These are phyloP conservation scores for Schwanniomyces pseudopolymorphus DNA, from an alignment of 805 yeast species.

Conservation along the genomic window DNA sequence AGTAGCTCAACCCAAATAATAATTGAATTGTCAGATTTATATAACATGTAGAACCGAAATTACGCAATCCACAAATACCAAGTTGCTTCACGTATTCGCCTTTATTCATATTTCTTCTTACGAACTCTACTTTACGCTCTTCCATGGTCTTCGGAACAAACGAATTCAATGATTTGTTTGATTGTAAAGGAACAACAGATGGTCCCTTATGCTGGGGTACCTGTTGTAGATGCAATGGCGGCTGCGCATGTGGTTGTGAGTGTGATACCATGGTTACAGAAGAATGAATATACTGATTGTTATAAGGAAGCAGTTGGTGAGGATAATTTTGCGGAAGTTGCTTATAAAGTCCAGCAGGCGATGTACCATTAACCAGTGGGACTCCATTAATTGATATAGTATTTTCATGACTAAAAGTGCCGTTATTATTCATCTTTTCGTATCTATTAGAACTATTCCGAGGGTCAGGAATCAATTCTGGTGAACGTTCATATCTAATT, in stretches of 20 bases:
- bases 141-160: background rate
- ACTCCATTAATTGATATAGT: background rate
- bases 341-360: background rate
- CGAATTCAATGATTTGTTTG: background rate
- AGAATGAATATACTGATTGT: background rate
- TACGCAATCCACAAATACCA: slow-evolving; percentile 61
- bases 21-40: slow-evolving; percentile 74
- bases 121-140: background rate
- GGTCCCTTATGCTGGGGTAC: background rate
- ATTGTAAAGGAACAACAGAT: background rate
- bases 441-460: background rate
- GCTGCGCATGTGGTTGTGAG: background rate
- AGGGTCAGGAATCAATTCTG: background rate
- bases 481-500: background rate
- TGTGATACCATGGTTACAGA: background rate
- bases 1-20: slow-evolving; percentile 52
- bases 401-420: background rate
- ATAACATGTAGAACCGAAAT: slow-evolving; percentile 74
- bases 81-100: slow-evolving; percentile 33
- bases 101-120: slow-evolving; percentile 1
- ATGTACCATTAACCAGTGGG: too few relatives aligned
- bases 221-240: slow-evolving; percentile 3
- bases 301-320: background rate
- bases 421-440: background rate
- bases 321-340: background rate